These are phyloP conservation scores for Colletotrichum somersetense DNA, from an alignment of 2,329 filamentous ascomycete species.

Conservation along the genomic window DNA sequence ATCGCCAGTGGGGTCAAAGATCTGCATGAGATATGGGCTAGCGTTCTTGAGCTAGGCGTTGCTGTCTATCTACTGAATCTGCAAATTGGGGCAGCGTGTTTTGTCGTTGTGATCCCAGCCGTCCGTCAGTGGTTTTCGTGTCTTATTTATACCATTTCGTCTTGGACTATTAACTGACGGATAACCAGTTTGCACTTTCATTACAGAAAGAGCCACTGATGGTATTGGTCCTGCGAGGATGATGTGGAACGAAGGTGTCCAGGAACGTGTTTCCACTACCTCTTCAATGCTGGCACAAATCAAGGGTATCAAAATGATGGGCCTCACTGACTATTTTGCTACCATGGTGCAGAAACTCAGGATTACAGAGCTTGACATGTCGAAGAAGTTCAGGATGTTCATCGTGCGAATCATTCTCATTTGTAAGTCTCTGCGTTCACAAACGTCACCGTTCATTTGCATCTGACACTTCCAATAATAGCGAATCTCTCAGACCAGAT, in stretches of 20 bases:
- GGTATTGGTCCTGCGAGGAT: slow-evolving; percentile 23
- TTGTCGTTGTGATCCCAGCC: slow-evolving; percentile 55
- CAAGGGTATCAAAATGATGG: slow-evolving; percentile 54
- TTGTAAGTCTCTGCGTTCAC: slow-evolving; percentile 1
- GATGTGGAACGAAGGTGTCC: slow-evolving; percentile 49
- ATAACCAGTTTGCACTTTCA: slow-evolving; percentile 15
- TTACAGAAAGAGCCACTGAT: slow-evolving; percentile 23
- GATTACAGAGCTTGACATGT: slow-evolving; percentile 53
- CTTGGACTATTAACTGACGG: neutral
- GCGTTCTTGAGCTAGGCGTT: slow-evolving; percentile 42
- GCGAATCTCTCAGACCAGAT: slow-evolving; percentile 26
- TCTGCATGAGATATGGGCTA: slow-evolving; percentile 43
- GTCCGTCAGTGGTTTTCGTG: slow-evolving; percentile 41
- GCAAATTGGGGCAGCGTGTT: slow-evolving; percentile 43
- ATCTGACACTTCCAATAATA: slow-evolving; percentile 29
- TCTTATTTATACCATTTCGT: neutral
- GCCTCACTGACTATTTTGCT: slow-evolving; percentile 50
- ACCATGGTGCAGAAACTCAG: slow-evolving; percentile 52
- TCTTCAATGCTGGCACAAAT: slow-evolving; percentile 49
- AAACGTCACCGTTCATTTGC: slow-evolving; percentile 18
- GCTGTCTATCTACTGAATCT: slow-evolving; percentile 42
- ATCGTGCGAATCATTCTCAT: slow-evolving; percentile 42
- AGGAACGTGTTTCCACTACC: slow-evolving; percentile 50
- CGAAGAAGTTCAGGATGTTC: slow-evolving; percentile 47
- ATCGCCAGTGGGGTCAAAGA: slow-evolving; percentile 37